A percentile compares a stretch with the other conserved stretches of the same genome.
phyloP scores from a whole-genome alignment of 1,284 basidiomycete species.

The Cutaneotrichosporon arboriforme region DNA sequence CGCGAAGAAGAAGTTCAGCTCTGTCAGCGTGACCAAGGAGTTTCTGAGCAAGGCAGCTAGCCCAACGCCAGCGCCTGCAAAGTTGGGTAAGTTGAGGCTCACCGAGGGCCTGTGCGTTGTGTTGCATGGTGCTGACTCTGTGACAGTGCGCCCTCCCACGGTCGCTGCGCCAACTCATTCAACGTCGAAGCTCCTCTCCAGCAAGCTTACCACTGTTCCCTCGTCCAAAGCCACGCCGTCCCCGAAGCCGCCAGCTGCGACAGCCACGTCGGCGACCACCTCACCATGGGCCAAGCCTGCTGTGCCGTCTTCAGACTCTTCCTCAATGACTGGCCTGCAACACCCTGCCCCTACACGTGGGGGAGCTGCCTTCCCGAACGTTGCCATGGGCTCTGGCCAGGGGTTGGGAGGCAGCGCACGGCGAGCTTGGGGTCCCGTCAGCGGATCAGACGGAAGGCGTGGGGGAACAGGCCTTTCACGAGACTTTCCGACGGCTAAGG shows the following conservation, averaged over 20 bases:
- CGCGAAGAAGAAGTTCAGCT: conserved; percentile 73
- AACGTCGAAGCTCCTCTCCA: conserved; percentile 58
- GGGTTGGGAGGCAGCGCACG: conserved; percentile 22
- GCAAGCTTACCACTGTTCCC: conserved; percentile 12
- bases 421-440: conserved; percentile 20
- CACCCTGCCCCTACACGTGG: conserved; percentile 28
- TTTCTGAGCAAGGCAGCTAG: conserved; percentile 74
- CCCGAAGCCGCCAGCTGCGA: conserved; percentile 25
- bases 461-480: conserved; percentile 23
- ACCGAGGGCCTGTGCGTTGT: background rate
- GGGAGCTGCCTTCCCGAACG: conserved; percentile 16
- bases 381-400: conserved; percentile 31
- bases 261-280: conserved; percentile 22
- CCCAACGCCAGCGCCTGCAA: conserved; percentile 27
- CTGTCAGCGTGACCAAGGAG: conserved; percentile 87
- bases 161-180: conserved; percentile 46
- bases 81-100: conserved; percentile 8
- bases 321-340: conserved; percentile 17
- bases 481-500: conserved; percentile 82
- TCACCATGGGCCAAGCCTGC: conserved; percentile 45
- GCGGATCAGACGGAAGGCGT: background rate
- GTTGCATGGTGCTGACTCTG: conserved; percentile 4
- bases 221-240: conserved; percentile 24
- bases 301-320: conserved; percentile 10
- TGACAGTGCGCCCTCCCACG: conserved; percentile 49